phyloP scores from a whole-genome alignment of 139 green algal species.

The Zygnema circumcarinatum region DNA sequence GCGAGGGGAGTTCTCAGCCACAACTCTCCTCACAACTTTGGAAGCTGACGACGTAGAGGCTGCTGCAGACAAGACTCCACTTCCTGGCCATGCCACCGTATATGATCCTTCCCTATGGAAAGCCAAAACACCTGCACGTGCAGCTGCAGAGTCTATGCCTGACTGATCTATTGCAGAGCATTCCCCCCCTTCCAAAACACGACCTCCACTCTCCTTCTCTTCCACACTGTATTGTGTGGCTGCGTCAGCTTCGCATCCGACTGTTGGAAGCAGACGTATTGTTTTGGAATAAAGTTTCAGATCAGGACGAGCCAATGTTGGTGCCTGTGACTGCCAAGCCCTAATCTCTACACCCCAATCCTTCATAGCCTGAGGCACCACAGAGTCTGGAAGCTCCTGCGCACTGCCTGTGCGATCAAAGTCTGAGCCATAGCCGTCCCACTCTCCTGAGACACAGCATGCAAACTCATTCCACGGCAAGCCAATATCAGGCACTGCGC shows the following conservation, averaged over 20 bases:
- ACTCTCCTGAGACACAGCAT: constrained; percentile 40
- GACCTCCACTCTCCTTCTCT: constrained; percentile 8
- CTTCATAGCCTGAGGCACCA: constrained; percentile 51
- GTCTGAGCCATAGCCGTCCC: constrained; percentile 55
- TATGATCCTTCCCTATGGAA: constrained; percentile 9
- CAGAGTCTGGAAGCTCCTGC: constrained; percentile 47
- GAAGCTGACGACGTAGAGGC: background rate
- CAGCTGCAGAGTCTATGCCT: background rate
- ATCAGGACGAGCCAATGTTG: constrained; percentile 27
- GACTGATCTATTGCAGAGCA: background rate
- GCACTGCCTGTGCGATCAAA: constrained; percentile 6
- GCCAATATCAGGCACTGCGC: too few species aligned
- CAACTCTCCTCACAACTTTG: constrained; percentile 10
- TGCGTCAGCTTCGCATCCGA: constrained; percentile 56
- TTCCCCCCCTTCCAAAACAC: background rate
- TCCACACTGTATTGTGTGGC: constrained; percentile 34
- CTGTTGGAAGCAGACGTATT: constrained; percentile 45
- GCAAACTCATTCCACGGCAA: constrained; percentile 40
- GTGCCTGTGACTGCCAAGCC: constrained; percentile 52
- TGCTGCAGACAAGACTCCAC: background rate
- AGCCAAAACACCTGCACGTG: background rate
- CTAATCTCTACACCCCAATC: constrained; percentile 50
- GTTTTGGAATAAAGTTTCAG: constrained; percentile 1
- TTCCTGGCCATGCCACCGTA: constrained; percentile 7
- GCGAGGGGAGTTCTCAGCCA: background rate